Conservation (phyloP, 2,329 filamentous ascomycete species). For the Ilyonectria sp. region DNA sequence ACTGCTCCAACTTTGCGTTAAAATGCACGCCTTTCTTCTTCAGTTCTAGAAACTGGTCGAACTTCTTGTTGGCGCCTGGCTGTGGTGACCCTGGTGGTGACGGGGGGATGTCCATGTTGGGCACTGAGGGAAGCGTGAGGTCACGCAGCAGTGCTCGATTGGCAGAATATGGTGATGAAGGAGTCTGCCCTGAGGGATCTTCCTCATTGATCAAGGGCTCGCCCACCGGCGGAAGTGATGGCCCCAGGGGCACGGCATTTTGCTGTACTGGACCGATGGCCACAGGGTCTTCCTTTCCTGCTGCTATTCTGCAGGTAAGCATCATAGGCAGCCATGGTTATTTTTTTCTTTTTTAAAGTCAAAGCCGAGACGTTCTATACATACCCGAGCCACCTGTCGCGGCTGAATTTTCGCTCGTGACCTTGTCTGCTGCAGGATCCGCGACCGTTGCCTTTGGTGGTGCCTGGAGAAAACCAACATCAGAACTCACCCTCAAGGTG, state of each 20-base stretch:
- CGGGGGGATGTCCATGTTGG: constrained; percentile 81
- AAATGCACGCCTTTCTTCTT: constrained; percentile 85
- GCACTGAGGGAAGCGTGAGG: constrained; percentile 80
- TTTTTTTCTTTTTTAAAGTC: neutral
- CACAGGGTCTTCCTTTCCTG: constrained; percentile 28
- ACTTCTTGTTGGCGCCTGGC: constrained; percentile 72
- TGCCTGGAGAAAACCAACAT: constrained; percentile 15
- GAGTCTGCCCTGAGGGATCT: constrained; percentile 45
- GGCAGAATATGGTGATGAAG: constrained; percentile 77
- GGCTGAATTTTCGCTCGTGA: neutral
- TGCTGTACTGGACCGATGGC: constrained; percentile 51
- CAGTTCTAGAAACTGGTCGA: constrained; percentile 81
- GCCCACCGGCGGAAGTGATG: constrained; percentile 55
- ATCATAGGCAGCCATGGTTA: neutral
- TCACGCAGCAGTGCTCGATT: constrained; percentile 76
- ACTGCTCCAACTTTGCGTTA: constrained; percentile 80
- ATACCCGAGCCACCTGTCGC: constrained; percentile 2
- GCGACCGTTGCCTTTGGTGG: neutral
- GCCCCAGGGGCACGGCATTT: constrained; percentile 55
- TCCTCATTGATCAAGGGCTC: constrained; percentile 40
- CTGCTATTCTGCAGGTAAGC: constrained; percentile 25
- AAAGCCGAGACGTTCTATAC: neutral
- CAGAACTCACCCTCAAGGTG: constrained; percentile 3
- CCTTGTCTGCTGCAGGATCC: neutral
- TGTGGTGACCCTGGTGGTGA: constrained; percentile 77